Conservation (phyloP, 129 eudicot species). For the Glebionis coronaria region DNA sequence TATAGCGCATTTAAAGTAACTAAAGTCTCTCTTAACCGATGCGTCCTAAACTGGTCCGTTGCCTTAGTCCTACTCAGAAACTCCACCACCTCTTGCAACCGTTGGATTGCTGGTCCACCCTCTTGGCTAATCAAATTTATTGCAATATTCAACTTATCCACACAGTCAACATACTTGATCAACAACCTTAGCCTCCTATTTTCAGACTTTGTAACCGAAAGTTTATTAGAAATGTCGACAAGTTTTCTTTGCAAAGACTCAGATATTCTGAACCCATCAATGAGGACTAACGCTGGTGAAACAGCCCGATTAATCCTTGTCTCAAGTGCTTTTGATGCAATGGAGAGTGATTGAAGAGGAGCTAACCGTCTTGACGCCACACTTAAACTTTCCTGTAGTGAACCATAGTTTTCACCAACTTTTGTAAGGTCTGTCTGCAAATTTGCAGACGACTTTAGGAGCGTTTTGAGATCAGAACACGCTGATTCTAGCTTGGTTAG, state of each 20-base stretch:
- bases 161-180: constrained; percentile 63
- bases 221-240: constrained; percentile 41
- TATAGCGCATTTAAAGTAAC: constrained; percentile 56
- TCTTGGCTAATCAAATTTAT: constrained; percentile 55
- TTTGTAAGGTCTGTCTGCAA: constrained; percentile 41
- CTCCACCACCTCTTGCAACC: constrained; percentile 90
- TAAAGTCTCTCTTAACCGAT: constrained; percentile 64
- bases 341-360: constrained; percentile 70
- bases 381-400: constrained; percentile 42
- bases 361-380: constrained; percentile 60
- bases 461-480: constrained; percentile 52
- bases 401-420: constrained; percentile 38
- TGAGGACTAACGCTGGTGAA: constrained; percentile 66
- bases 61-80: constrained; percentile 87
- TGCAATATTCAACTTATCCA: constrained; percentile 51
- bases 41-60: constrained; percentile 66
- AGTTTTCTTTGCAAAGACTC: constrained; percentile 62
- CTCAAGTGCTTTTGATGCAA: constrained; percentile 69
- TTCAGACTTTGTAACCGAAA: constrained; percentile 33
- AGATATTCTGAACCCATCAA: constrained; percentile 57
- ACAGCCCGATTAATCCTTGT: constrained; percentile 76
- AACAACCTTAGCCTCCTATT: constrained; percentile 41
- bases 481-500: constrained; percentile 46
- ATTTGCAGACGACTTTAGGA: constrained; percentile 37
- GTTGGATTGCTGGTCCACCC: constrained; percentile 74